phyloP scores from a whole-genome alignment of 2,329 filamentous ascomycete species.

The Botryosphaeria agaves region DNA sequence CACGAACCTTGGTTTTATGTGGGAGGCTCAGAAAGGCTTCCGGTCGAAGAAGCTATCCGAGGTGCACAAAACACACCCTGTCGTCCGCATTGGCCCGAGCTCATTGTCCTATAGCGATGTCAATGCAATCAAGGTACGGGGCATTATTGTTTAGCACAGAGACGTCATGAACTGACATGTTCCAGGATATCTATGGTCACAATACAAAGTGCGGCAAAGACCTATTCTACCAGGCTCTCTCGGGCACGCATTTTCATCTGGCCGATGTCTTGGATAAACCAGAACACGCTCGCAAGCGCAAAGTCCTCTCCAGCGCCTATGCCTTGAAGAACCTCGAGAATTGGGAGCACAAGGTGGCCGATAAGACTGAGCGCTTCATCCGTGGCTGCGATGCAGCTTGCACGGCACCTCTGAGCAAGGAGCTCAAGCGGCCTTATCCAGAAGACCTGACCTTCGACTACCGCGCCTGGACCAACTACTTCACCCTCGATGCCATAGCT shows the following conservation, averaged over 20 bases:
- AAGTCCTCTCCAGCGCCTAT: slow-evolving; percentile 20
- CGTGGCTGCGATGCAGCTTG: slow-evolving; percentile 18
- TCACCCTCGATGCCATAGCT: slow-evolving; percentile 20
- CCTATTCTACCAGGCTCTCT: slow-evolving; percentile 12
- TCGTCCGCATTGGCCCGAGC: slow-evolving; percentile 30
- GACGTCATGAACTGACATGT: background rate
- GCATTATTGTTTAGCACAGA: background rate
- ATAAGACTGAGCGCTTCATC: slow-evolving; percentile 16
- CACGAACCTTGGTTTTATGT: slow-evolving; percentile 26
- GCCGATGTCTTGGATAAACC: slow-evolving; percentile 21
- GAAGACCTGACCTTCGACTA: slow-evolving; percentile 17
- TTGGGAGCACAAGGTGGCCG: slow-evolving; percentile 23
- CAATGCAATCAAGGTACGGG: slow-evolving; percentile 14
- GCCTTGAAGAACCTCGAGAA: slow-evolving; percentile 22
- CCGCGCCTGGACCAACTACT: slow-evolving; percentile 19
- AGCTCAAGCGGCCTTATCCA: slow-evolving; percentile 1
- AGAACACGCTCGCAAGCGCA: slow-evolving; percentile 21
- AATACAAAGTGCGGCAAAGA: slow-evolving; percentile 18
- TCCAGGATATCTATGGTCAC: slow-evolving; percentile 20
- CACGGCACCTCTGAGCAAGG: slow-evolving; percentile 7
- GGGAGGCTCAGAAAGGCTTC: slow-evolving; percentile 22
- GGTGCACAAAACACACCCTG: slow-evolving; percentile 25
- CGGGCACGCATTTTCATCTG: slow-evolving; percentile 17
- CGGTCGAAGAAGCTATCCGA: slow-evolving; percentile 23
- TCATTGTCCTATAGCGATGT: slow-evolving; percentile 23